Evolutionary conservation across 2,329 filamentous ascomycete genomes (phyloP).

Genomic region (Pleoardoris graminearum): DNA sequence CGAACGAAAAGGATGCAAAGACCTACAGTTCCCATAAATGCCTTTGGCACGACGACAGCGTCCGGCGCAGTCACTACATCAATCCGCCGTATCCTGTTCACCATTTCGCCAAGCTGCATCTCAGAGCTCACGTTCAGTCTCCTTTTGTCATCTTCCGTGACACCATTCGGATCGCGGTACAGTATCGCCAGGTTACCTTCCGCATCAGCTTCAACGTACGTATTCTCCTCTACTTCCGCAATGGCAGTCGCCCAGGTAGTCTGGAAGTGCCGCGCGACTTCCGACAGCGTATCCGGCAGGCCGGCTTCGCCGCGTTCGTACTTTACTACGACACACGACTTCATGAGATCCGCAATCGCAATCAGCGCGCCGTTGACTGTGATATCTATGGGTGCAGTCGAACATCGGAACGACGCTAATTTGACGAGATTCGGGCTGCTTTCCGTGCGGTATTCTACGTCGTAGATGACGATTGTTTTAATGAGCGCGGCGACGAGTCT

Average conservation of each 20-base stretch:
- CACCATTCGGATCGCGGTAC: conserved; percentile 70
- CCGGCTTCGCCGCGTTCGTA: conserved; percentile 64
- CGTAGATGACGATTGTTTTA: conserved; percentile 74
- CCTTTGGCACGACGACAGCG: conserved; percentile 74
- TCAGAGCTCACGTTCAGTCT: conserved; percentile 76
- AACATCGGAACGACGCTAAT: conserved; percentile 74
- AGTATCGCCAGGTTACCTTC: conserved; percentile 86
- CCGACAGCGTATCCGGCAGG: conserved; percentile 65
- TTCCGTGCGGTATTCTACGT: conserved; percentile 58
- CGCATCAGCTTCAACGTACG: conserved; percentile 81
- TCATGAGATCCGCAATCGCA: conserved; percentile 90
- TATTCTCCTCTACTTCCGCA: conserved; percentile 69
- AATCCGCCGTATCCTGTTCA: conserved; percentile 82
- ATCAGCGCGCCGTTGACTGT: conserved; percentile 74
- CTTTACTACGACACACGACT: conserved; percentile 79
- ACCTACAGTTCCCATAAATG: conserved; percentile 85
- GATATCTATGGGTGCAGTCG: conserved; percentile 82
- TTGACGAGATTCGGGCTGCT: conserved; percentile 65
- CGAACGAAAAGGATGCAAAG: no score
- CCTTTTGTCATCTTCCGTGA: conserved; percentile 72
- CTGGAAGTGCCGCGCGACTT: conserved; percentile 79
- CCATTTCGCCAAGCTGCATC: conserved; percentile 86
- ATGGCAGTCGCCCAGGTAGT: conserved; percentile 82
- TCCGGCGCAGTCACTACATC: conserved; percentile 66
- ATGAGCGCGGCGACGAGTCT: conserved; percentile 85